phyloP scores from a whole-genome alignment of 2,329 filamentous ascomycete species.

The Aspergillus pseudonomiae region DNA sequence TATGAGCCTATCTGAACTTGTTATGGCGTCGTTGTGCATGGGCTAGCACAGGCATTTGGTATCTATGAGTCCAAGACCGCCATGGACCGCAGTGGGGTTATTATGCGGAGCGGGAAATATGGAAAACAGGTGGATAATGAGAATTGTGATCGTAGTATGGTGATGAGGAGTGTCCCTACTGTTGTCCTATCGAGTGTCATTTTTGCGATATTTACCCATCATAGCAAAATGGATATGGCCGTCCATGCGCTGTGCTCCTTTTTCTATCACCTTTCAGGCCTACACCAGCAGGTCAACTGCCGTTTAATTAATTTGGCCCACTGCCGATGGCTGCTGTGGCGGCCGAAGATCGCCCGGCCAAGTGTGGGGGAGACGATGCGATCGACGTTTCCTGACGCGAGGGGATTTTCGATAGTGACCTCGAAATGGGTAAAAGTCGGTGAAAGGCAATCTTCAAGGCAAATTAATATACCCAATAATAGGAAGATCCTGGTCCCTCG shows the following conservation, averaged over 20 bases:
- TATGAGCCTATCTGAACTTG: not conserved
- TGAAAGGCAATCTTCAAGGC: not conserved
- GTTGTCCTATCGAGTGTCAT: not conserved
- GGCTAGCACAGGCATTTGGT: not conserved
- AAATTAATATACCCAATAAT: not conserved
- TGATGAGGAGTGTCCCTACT: not conserved
- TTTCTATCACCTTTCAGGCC: not conserved
- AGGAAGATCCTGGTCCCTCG: not conserved
- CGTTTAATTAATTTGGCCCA: not conserved
- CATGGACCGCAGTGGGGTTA: not conserved
- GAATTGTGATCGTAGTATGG: not conserved
- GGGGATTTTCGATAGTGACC: not conserved
- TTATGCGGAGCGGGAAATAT: not conserved
- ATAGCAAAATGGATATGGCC: not conserved
- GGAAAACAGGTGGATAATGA: not conserved
- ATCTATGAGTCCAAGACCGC: not conserved
- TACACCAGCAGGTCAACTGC: not conserved
- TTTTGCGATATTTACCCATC: not conserved
- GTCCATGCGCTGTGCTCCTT: not conserved
- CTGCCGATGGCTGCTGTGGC: not conserved
- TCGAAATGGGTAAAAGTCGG: constrained; percentile 2
- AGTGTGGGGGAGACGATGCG: not conserved
- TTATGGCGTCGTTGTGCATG: not conserved
- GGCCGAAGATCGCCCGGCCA: not conserved
- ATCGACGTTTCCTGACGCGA: not conserved